Base-by-base conservation (phyloP, 441 rosid genomes). In the Bocquillonia castaneifolia region DNA sequence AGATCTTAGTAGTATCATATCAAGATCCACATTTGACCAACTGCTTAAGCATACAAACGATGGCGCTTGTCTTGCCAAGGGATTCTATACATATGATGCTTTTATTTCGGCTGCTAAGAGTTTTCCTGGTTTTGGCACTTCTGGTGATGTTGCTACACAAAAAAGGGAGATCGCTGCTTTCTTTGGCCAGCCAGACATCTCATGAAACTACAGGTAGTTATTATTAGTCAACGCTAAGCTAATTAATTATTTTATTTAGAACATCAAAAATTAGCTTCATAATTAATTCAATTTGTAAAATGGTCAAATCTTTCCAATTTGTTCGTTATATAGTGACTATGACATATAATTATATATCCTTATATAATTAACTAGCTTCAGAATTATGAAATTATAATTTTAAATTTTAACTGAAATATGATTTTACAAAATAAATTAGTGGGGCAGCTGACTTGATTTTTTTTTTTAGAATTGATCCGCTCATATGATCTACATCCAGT, bases 171-270 rank as follows among this genome's bases (percentile, higher is more conserved):
- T 86, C 22, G 89, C 88, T 37, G 93, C 93, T 48, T 88, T 88
- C 78, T 79, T 88, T 20, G 89, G 78, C 25, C 91, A 88, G 78
- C 25, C 91, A 88, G 57, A 88, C 94, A 37, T 83, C 84, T 13
- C 88, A 86, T 50, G 83, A 84, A 78, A 86, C 87, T 39, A 86
- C 84, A 0, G 85, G 88, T 55, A 18, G 5, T 17, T 26, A 20
- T 13, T 50, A 20, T 18, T 48, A 48, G 14, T 9, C 17, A 31
- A 23, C 28, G 9, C 29, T 26, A 13, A 22, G 26, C 18, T 45
- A n/a, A n/a, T 26, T 14, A 25, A 45, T 37, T 51, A 18, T 51
- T n/a, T 31, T 5, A 17, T 2, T 34, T n/a, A 8, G 45, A 40
- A 12, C 3, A 40, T 40, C 45, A 13, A 40, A 3, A 34, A 34